Conservation (phyloP, 2,329 filamentous ascomycete genomes). For the Salinomyces thailandicus region DNA sequence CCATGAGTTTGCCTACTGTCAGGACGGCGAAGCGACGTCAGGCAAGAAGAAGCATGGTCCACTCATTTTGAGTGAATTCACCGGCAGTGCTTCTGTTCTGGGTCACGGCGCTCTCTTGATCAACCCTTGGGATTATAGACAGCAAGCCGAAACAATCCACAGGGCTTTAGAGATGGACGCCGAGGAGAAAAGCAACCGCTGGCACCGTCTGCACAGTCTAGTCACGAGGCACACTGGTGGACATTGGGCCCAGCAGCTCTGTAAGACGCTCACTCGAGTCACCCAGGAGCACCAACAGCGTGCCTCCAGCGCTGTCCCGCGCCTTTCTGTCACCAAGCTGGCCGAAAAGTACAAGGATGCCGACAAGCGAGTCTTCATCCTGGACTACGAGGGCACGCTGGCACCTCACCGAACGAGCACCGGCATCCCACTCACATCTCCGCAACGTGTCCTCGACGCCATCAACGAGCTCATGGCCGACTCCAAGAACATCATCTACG, state of each 20-base stretch:
- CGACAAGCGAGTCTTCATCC: slow-evolving; percentile 65
- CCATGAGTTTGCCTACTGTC: slow-evolving; percentile 87
- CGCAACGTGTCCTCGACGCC: slow-evolving; percentile 72
- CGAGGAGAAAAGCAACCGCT: slow-evolving; percentile 63
- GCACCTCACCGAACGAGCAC: slow-evolving; percentile 77
- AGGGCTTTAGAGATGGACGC: slow-evolving; percentile 69
- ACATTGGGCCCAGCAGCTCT: slow-evolving; percentile 74
- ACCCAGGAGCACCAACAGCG: slow-evolving; percentile 78
- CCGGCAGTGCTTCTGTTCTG: slow-evolving; percentile 80
- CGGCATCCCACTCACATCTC: slow-evolving; percentile 75
- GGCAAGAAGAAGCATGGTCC: slow-evolving; percentile 76
- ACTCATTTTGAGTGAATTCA: slow-evolving; percentile 89
- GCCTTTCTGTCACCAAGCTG: slow-evolving; percentile 60
- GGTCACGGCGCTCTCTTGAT: slow-evolving; percentile 69
- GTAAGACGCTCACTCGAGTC: slow-evolving; percentile 58
- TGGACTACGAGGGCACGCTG: slow-evolving; percentile 90
- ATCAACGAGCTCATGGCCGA: slow-evolving; percentile 74
- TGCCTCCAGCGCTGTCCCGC: slow-evolving; percentile 76
- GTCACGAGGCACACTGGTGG: slow-evolving; percentile 74
- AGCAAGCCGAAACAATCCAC: slow-evolving; percentile 78
- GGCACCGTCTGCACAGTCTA: slow-evolving; percentile 60
- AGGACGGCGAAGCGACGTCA: slow-evolving; percentile 59
- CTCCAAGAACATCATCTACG: slow-evolving; percentile 73
- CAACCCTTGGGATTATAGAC: slow-evolving; percentile 90
- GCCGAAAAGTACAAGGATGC: slow-evolving; percentile 55